phyloP scores from a whole-genome alignment of 768 basidiomycete genomes.

The Arthromyces matolae region DNA sequence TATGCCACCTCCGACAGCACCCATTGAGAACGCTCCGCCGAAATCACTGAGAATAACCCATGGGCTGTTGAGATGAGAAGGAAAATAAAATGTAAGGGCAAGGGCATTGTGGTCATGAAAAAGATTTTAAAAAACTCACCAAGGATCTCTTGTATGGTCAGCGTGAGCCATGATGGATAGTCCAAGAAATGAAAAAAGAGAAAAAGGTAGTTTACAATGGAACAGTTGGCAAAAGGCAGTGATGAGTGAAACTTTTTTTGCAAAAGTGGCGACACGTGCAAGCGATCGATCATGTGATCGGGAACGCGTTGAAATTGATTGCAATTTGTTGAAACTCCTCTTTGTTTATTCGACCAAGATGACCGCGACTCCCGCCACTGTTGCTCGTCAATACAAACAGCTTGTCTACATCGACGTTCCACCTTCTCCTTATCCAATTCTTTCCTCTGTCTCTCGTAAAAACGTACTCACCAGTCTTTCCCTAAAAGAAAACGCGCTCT shows the following conservation, averaged over 20 bases:
- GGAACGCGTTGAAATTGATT: constrained; percentile 24
- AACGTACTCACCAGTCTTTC: constrained; percentile 15
- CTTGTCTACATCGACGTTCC: constrained; percentile 62
- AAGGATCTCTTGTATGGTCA: constrained; percentile 93
- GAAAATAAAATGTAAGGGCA: too few species aligned
- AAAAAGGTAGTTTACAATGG: constrained; percentile 7
- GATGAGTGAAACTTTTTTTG: constrained; percentile 31
- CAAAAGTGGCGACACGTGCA: constrained; percentile 26
- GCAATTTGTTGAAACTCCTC: neutral
- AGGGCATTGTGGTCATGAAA: too few species aligned
- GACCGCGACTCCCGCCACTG: constrained; percentile 23
- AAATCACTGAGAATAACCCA: constrained; percentile 99
- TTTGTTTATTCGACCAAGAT: constrained; percentile 23
- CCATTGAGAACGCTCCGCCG: constrained; percentile 97
- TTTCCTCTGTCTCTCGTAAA: constrained; percentile 10
- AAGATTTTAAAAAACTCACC: constrained; percentile 45
- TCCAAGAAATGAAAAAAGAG: constrained; percentile 14
- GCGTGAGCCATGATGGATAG: constrained; percentile 69
- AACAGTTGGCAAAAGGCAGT: constrained; percentile 11
- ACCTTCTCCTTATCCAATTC: constrained; percentile 37
- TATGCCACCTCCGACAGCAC: constrained; percentile 94
- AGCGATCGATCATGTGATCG: constrained; percentile 28
- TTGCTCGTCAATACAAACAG: constrained; percentile 29
- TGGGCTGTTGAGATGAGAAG: constrained; percentile 52
- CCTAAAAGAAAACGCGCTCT: constrained; percentile 47